A percentile compares a stretch with the other conserved stretches of the same genome.
Evolutionary conservation across 352 stramenopile species (phyloP).

Genomic region (Phytophthora sojae): DNA sequence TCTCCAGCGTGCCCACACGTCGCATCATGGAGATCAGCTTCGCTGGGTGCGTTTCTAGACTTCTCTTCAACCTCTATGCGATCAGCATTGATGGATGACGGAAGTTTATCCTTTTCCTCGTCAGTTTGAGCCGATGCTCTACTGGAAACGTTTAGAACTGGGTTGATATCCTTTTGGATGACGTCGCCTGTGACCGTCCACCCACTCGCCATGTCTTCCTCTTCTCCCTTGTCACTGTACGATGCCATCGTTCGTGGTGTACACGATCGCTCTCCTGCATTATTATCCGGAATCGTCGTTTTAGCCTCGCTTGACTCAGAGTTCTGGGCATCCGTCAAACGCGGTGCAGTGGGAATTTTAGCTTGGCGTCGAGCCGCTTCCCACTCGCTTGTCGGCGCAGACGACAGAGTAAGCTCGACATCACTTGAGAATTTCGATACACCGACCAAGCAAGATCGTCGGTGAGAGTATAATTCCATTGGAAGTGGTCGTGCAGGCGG

Average conservation of each 20-base stretch:
- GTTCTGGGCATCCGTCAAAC: slow-evolving; percentile 4
- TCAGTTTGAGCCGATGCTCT: slow-evolving; percentile 6
- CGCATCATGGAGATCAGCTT: slow-evolving; percentile 8
- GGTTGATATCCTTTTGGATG: slow-evolving; percentile 8
- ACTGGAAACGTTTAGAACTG: slow-evolving; percentile 17
- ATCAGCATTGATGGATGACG: neutral
- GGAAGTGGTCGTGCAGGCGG: slow-evolving; percentile 24
- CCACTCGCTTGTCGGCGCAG: slow-evolving; percentile 47
- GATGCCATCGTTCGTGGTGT: neutral
- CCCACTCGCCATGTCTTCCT: slow-evolving; percentile 20
- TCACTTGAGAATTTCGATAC: slow-evolving; percentile 61
- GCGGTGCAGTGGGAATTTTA: slow-evolving; percentile 37
- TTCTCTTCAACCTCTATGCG: slow-evolving; percentile 6
- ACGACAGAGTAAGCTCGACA: slow-evolving; percentile 53
- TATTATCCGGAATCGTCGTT: slow-evolving; percentile 2
- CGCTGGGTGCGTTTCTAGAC: neutral
- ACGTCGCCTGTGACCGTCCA: slow-evolving; percentile 38
- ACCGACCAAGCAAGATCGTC: slow-evolving; percentile 60
- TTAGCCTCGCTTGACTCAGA: slow-evolving; percentile 5
- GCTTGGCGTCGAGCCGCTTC: slow-evolving; percentile 43
- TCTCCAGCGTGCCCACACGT: slow-evolving; percentile 6
- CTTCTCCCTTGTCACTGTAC: slow-evolving; percentile 20
- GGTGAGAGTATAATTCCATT: slow-evolving; percentile 51
- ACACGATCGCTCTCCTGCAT: neutral
- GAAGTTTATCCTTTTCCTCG: slow-evolving; percentile 4